Base-by-base conservation (phyloP, 2,329 filamentous ascomycete genomes). In the Apiospora kogelbergensis region DNA sequence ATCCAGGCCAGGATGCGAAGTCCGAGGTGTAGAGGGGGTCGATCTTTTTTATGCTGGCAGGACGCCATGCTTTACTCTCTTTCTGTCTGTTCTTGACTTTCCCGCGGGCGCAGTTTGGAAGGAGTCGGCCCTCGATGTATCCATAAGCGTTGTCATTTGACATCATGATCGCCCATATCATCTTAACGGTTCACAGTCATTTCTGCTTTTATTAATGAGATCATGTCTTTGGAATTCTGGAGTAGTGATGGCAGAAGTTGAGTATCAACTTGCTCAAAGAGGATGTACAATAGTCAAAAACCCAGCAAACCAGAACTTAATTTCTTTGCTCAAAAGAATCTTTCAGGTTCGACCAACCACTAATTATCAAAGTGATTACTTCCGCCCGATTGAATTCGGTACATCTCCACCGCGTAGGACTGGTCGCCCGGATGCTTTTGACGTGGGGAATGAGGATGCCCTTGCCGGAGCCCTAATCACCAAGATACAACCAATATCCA, bases 1-100 rank as follows among this genome's bases (percentile, higher is more conserved):
- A 82, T 33, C 78, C 78, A 6, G 79, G 79, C 2, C 81, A 82
- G 66, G 81, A 82, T 68, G 70, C 65, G 6, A 60, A 37, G 6
- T 60, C 26, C 30, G 53, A 60, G 30, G 53, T 60, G 3, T 60
- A 37, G 10, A 42, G 40, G 40, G 3, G 11, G 40, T 15, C 7
- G 40, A 4, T 41, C 40, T 15, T 42, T 15, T 42, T 15, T 10
- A 42, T 15, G 40, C 11, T 42, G 7, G 20, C 11, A 30, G 46
- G 24, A 17, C 6, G 11, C 40, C 40, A 15, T 42, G 11, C 13
- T 2, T 7, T 53, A 53, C 15, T 53, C 22, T 17, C 22, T 26
- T 53, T 53, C 2, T 46, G 22, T 53, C 11, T 15, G 30, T 53
- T 30, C 46, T 26, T 53, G 40, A 15, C 2, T 42, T 42, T 42